A percentile compares a stretch with the other conserved stretches of the same genome.
phyloP scores from a whole-genome alignment of 306 rosid species.

The Erythrophleum fordii region DNA sequence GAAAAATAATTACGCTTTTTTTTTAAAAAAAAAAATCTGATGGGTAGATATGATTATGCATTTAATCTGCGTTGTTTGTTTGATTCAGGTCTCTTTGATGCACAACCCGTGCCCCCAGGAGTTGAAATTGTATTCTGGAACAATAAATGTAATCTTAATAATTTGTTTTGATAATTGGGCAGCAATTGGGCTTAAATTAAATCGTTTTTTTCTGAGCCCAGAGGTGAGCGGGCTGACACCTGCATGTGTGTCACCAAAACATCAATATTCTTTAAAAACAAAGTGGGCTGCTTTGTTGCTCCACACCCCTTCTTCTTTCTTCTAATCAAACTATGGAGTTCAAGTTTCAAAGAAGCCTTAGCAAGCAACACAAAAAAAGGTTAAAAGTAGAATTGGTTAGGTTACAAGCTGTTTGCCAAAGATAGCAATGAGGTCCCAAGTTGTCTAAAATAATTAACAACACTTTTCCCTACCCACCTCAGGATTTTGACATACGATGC shows the following conservation, averaged over 20 bases:
- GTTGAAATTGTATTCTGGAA: neutral
- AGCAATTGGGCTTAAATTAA: slow-evolving; percentile 26
- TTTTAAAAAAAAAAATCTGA: too few species aligned
- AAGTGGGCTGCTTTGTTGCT: too few species aligned
- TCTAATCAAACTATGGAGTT: neutral
- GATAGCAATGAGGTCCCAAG: slow-evolving; percentile 48
- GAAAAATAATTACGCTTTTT: too few species aligned
- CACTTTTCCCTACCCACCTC: slow-evolving; percentile 42
- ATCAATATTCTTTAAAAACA: too few species aligned
- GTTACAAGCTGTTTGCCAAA: slow-evolving; percentile 42
- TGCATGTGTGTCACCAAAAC: too few species aligned
- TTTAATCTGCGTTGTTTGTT: too few species aligned
- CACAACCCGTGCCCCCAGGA: too few species aligned
- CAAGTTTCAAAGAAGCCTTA: neutral
- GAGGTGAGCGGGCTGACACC: too few species aligned
- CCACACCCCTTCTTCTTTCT: too few species aligned
- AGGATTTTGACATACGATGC: slow-evolving; percentile 62
- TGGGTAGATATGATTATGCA: too few species aligned
- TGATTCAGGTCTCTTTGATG: neutral
- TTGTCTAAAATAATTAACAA: slow-evolving; percentile 33
- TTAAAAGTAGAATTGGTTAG: neutral
- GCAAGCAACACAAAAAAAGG: neutral
- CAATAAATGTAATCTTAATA: too few species aligned
- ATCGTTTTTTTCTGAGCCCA: slow-evolving; percentile 16
- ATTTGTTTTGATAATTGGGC: neutral